These are phyloP conservation scores for Grosmannia clavigera DNA, from an alignment of 2,329 filamentous ascomycete species.

Conservation along the genomic window DNA sequence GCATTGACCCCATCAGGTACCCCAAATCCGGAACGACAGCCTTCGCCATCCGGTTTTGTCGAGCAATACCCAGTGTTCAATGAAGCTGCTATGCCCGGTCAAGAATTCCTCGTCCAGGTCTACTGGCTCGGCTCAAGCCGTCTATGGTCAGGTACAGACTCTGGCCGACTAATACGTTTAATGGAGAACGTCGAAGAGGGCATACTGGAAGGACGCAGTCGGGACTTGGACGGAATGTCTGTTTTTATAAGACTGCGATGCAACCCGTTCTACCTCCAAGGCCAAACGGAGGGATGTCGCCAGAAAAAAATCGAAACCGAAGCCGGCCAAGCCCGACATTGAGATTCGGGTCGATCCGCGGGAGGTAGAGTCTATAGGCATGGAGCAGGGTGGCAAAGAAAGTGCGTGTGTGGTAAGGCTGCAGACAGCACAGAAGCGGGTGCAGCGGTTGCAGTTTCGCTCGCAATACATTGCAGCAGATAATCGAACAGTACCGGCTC, in stretches of 20 bases:
- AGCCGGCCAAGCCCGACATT: not conserved
- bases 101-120: not conserved
- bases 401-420: not conserved
- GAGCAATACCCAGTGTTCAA: not conserved
- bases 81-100: not conserved
- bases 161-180: not conserved
- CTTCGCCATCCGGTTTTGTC: not conserved
- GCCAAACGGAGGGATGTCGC: not conserved
- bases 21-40: not conserved
- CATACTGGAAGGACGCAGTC: not conserved
- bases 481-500: not conserved
- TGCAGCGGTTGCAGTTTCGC: not conserved
- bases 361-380: not conserved
- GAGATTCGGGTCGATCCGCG: not conserved
- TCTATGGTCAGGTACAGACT: not conserved
- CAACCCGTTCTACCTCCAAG: not conserved
- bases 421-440: not conserved
- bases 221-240: not conserved
- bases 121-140: not conserved
- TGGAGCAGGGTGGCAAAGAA: not conserved
- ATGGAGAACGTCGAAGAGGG: not conserved
- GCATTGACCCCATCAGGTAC: not conserved
- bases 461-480: not conserved
- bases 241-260: not conserved
- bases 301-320: not conserved